Evolutionary conservation across 2,329 filamentous ascomycete species (phyloP).

Genomic region (Apiospora kogelbergensis): DNA sequence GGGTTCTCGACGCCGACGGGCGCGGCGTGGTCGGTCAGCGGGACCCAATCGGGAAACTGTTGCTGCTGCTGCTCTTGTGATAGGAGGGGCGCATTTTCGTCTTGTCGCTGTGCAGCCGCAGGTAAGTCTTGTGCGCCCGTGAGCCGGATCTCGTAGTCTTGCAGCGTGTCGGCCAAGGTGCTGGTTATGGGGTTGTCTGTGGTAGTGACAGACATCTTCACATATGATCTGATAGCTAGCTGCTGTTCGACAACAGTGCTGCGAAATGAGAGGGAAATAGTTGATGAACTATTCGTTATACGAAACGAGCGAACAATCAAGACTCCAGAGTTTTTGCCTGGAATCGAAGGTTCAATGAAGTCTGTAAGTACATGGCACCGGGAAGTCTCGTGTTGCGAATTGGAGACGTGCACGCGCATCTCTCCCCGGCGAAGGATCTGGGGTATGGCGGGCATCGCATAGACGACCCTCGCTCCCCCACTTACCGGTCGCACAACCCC

Average conservation of each 20-base stretch:
- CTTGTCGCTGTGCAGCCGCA: not conserved
- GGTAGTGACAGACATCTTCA: conserved; percentile 24
- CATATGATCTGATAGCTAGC: not conserved
- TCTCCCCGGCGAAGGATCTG: too few relatives aligned
- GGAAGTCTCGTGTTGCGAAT: not conserved
- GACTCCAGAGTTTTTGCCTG: not conserved
- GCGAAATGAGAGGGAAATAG: too few relatives aligned
- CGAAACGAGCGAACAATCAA: not conserved
- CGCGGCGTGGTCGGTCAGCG: conserved; percentile 20
- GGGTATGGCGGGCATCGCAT: not conserved
- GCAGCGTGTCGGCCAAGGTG: conserved; percentile 20
- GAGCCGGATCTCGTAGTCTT: conserved; percentile 30
- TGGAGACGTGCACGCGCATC: not conserved
- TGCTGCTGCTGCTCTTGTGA: not conserved
- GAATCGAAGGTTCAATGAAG: not conserved
- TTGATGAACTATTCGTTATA: too few relatives aligned
- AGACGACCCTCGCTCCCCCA: not conserved
- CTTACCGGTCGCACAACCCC: not conserved
- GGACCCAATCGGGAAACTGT: conserved; percentile 17
- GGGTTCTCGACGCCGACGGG: conserved; percentile 22
- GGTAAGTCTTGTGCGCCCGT: conserved; percentile 17
- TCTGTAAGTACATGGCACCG: not conserved
- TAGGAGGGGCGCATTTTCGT: not conserved
- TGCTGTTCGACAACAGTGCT: not conserved
- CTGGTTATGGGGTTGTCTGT: conserved; percentile 23